These are phyloP conservation scores for Discostella stelligeroides DNA, from an alignment of 108 stramenopile genomes.

Conservation along the genomic window DNA sequence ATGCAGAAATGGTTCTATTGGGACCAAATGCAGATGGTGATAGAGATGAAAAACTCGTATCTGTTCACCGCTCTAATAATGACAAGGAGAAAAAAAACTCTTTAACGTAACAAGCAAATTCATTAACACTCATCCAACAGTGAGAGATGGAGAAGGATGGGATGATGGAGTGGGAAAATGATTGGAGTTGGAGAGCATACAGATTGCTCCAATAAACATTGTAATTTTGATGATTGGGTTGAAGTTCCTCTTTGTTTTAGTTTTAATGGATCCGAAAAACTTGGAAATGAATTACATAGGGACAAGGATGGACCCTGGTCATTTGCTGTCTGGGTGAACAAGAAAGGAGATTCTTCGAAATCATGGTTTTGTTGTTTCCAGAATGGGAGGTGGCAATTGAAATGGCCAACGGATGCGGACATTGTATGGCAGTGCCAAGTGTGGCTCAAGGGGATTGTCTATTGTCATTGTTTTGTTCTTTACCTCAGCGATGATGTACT, in stretches of 20 bases:
- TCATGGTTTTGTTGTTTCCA: neutral
- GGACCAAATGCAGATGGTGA: neutral
- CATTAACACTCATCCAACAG: neutral
- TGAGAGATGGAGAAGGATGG: neutral
- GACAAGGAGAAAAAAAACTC: neutral
- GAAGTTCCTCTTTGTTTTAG: neutral
- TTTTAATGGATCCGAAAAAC: neutral
- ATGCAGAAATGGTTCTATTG: too few relatives aligned
- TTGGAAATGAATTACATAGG: constrained; percentile 1
- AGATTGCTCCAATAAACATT: neutral
- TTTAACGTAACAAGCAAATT: neutral
- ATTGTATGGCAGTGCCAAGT: neutral
- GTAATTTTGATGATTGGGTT: neutral
- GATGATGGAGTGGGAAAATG: neutral
- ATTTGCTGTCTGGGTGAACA: neutral
- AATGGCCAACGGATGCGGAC: neutral
- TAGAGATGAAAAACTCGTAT: neutral
- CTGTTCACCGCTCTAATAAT: neutral
- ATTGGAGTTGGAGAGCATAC: neutral
- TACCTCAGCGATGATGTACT: neutral
- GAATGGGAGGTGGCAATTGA: constrained; percentile 2
- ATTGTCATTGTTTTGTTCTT: constrained; percentile 4
- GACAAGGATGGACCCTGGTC: neutral
- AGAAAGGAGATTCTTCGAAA: neutral
- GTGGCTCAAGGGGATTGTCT: neutral